phyloP scores from a whole-genome alignment of 2,329 filamentous ascomycete species.

The Chaetomium olivaceum region DNA sequence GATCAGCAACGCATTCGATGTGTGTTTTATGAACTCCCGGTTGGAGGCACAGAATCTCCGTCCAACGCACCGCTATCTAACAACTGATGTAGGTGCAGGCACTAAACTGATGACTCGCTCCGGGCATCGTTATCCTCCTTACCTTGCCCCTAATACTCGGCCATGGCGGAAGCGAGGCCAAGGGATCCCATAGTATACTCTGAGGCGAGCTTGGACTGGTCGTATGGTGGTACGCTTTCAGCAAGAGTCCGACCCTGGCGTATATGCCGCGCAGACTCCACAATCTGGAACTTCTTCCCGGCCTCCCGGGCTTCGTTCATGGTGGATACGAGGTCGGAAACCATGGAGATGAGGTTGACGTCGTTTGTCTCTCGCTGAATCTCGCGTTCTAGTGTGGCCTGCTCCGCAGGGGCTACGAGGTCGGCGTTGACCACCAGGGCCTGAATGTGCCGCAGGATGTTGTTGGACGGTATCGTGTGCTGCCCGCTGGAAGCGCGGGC shows the following conservation, averaged over 20 bases:
- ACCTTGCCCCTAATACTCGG: background rate
- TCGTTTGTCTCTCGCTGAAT: constrained; percentile 79
- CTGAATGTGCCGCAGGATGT: constrained; percentile 83
- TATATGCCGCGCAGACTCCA: constrained; percentile 46
- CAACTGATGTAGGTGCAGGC: too few species aligned
- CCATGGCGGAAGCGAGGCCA: background rate
- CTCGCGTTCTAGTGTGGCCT: constrained; percentile 66
- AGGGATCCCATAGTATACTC: background rate
- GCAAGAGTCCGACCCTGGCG: constrained; percentile 25
- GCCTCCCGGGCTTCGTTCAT: constrained; percentile 70
- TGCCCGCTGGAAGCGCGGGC: constrained; percentile 38
- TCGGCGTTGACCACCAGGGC: constrained; percentile 81
- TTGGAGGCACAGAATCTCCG: background rate
- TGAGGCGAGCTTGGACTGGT: background rate
- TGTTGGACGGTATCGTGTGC: constrained; percentile 57
- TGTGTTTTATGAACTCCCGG: background rate
- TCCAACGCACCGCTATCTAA: background rate
- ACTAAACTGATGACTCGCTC: background rate
- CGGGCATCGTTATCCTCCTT: background rate
- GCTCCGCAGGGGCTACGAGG: constrained; percentile 73
- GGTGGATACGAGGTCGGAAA: constrained; percentile 73
- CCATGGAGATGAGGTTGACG: constrained; percentile 73
- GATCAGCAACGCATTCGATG: background rate
- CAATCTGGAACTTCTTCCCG: constrained; percentile 69
- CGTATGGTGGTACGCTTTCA: constrained; percentile 20